These are phyloP conservation scores for Phaeodactylum tricornutum DNA, from an alignment of 108 stramenopile genomes.

Conservation along the genomic window DNA sequence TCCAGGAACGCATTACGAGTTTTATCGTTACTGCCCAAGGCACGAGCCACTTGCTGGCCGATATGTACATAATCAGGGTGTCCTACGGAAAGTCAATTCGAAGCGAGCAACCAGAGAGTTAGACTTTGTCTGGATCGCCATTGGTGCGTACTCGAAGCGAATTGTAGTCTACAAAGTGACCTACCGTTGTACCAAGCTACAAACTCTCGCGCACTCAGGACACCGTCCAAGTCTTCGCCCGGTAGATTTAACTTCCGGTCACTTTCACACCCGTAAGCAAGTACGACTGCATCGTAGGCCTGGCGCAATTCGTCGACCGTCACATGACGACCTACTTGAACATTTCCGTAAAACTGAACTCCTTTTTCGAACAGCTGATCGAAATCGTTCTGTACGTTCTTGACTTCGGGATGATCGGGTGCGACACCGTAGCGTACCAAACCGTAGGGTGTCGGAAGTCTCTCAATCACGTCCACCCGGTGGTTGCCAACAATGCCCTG, in stretches of 20 bases:
- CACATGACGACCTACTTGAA: constrained; percentile 66
- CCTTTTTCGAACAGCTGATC: constrained; percentile 26
- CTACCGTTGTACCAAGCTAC: constrained; percentile 97
- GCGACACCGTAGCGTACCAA: constrained; percentile 94
- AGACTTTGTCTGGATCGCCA: no score
- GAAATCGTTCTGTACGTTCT: constrained; percentile 93
- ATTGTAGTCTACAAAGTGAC: no score
- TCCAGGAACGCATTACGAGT: constrained; percentile 5
- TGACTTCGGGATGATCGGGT: constrained; percentile 98
- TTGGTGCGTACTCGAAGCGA: no score
- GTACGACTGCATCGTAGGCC: constrained; percentile 75
- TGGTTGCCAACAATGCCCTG: background rate
- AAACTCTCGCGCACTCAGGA: constrained; percentile 85
- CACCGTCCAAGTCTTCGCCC: constrained; percentile 50
- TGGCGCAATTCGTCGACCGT: constrained; percentile 47
- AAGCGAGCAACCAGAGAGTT: no score
- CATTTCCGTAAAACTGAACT: constrained; percentile 75
- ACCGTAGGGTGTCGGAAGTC: constrained; percentile 87
- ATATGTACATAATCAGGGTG: constrained; percentile 34
- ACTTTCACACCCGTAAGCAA: constrained; percentile 90
- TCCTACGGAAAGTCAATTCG: background rate
- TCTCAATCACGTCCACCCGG: constrained; percentile 80
- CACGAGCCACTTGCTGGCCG: constrained; percentile 9
- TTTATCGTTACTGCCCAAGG: constrained; percentile 1
- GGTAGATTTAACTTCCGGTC: constrained; percentile 43